phyloP scores from a whole-genome alignment of 192 early-diverging fungal genomes.

The Linnemannia exigua region DNA sequence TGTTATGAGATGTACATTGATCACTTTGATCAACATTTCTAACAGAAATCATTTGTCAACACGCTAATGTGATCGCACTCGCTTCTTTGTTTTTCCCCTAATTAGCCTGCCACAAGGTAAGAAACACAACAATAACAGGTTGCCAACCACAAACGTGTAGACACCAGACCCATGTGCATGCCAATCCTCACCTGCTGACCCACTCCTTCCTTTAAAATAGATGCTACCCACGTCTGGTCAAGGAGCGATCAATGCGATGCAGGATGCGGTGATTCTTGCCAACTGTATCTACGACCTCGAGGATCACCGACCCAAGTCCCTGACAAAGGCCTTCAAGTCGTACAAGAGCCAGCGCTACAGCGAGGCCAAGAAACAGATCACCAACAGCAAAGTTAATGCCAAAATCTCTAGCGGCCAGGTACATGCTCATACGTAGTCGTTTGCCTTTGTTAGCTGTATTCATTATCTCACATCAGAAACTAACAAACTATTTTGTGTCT shows the following conservation, averaged over 20 bases:
- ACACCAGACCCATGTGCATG: neutral
- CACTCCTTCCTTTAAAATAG: neutral
- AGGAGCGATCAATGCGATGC: constrained; percentile 48
- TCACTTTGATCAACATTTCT: neutral
- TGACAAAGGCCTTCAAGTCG: constrained; percentile 22
- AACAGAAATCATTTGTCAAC: neutral
- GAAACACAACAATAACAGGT: neutral
- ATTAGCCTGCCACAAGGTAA: constrained; percentile 1
- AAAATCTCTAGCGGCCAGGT: constrained; percentile 35
- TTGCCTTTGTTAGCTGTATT: neutral
- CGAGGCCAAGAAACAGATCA: constrained; percentile 28
- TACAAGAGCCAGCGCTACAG: constrained; percentile 22
- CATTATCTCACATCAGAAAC: neutral
- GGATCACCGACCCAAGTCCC: neutral
- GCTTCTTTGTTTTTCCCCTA: neutral
- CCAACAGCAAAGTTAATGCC: constrained; percentile 23
- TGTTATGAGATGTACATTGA: neutral
- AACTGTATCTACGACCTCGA: constrained; percentile 40
- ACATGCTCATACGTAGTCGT: too few relatives aligned
- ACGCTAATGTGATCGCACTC: neutral
- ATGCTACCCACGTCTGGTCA: constrained; percentile 15
- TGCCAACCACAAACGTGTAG: too few relatives aligned
- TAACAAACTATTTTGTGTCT: neutral
- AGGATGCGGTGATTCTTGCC: constrained; percentile 43
- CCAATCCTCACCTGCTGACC: neutral